Percentiles rank a stretch among this genome's conserved stretches.
phyloP scores from a whole-genome alignment of 2,329 filamentous ascomycete genomes.

The Endocalyx cinctus region DNA sequence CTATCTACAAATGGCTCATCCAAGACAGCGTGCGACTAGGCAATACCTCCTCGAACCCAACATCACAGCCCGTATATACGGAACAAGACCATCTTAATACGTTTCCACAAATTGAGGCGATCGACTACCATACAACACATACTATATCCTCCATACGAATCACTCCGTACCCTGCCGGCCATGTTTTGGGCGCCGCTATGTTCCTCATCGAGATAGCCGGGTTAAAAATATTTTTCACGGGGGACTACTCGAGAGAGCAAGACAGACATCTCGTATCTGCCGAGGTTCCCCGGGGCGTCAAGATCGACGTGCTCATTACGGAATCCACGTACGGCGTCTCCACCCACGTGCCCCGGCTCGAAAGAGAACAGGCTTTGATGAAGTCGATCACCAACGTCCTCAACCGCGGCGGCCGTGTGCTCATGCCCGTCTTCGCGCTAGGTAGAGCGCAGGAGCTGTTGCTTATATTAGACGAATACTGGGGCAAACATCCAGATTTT shows the following conservation, averaged over 20 bases:
- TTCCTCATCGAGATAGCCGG: constrained; percentile 96
- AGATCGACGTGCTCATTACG: constrained; percentile 93
- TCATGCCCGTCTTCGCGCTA: constrained; percentile 94
- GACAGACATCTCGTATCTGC: constrained; percentile 94
- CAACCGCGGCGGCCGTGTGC: constrained; percentile 83
- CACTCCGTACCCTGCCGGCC: constrained; percentile 92
- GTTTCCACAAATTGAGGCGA: constrained; percentile 90
- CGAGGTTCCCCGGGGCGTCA: constrained; percentile 80
- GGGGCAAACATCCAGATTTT: constrained; percentile 81
- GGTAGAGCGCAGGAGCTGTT: constrained; percentile 91
- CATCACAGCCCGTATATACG: constrained; percentile 78
- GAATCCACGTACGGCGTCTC: constrained; percentile 97
- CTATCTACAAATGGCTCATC: constrained; percentile 99
- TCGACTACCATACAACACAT: constrained; percentile 97
- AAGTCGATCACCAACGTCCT: constrained; percentile 89
- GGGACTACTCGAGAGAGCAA: constrained; percentile 93
- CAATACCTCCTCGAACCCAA: constrained; percentile 59
- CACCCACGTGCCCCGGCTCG: constrained; percentile 82
- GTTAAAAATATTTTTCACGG: constrained; percentile 94
- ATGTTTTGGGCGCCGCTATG: constrained; percentile 98
- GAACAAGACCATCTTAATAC: constrained; percentile 94
- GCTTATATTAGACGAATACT: constrained; percentile 94
- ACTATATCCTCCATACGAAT: constrained; percentile 95
- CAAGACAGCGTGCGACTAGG: constrained; percentile 93
- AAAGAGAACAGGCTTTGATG: constrained; percentile 91